Evolutionary conservation across 345 rosid genomes (phyloP), one percentile per base, ranked within the genome.

Genomic region (Turritis glabra): DNA sequence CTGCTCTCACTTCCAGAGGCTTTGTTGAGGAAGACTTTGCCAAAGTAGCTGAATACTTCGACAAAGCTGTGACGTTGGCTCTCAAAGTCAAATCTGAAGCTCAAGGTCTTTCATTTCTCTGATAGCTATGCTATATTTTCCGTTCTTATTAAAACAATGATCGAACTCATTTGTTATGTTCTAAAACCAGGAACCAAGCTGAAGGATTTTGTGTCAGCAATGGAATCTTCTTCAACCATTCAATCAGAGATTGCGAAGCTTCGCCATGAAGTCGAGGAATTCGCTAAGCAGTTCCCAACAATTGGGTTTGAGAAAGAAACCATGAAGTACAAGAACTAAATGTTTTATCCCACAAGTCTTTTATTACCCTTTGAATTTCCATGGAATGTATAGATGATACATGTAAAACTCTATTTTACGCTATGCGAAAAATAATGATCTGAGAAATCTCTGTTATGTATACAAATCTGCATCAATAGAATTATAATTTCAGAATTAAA

Each of bases 291-390:
- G 77, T 95, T 95, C 84, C 98, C 98, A 30, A 92, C 98, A 48
- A 86, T 95, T 19, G 97, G 98, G 12, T 95, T 95, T 65, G 97
- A 90, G 48, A 95, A 95, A 77, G 91, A 81, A 83, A 85, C 98
- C 77, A 95, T 95, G 98, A 95, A 95, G 83, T 92, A 92, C 90
- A 90, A 92, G 84, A 90, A 89, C 80, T 92, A 81, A 95, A 48
- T 32, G 72, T 47, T 14, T 47, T 21, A 54, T 62, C 71, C 2
- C 43, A 27, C 29, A 52, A 40, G 30, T 23, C 37, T 23, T 44
- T 35, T 21, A 30, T 25, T 32, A 59, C 65, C 73, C 62, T 70
- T 63, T 77, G 41, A 71, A 54, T 23, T 77, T 57, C 77, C 67
- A 71, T 71, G 80, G 67, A 64, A 27, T 71, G 80, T 77, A 77